A percentile compares a stretch with the other conserved stretches of the same genome.
These are phyloP conservation scores for Calonectria hawksworthii DNA, from an alignment of 2,329 filamentous ascomycete species.

Conservation along the genomic window DNA sequence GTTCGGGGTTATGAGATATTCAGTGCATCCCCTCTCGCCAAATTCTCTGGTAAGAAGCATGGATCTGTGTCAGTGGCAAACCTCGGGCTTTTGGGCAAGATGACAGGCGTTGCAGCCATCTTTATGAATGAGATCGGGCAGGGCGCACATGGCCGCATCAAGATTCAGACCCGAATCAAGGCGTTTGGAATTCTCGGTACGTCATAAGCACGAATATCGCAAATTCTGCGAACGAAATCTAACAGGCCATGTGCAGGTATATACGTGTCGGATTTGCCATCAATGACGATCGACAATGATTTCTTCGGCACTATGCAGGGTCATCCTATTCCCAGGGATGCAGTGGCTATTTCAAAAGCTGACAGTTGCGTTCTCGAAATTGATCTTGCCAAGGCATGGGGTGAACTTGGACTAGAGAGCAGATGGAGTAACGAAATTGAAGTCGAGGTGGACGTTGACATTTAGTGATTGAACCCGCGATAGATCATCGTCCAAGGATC, in stretches of 20 bases:
- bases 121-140: slow-evolving; percentile 72
- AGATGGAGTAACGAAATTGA: slow-evolving; percentile 87
- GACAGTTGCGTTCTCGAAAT: slow-evolving; percentile 78
- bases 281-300: slow-evolving; percentile 71
- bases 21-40: slow-evolving; percentile 76
- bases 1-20: slow-evolving; percentile 84
- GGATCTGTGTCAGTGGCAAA: slow-evolving; percentile 70
- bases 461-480: slow-evolving; percentile 38
- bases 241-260: slow-evolving; percentile 62
- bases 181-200: slow-evolving; percentile 81
- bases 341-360: slow-evolving; percentile 70
- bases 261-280: slow-evolving; percentile 79
- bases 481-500: neutral
- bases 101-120: slow-evolving; percentile 89
- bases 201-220: slow-evolving; percentile 35
- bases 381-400: slow-evolving; percentile 84
- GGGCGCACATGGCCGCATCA: slow-evolving; percentile 68
- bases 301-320: slow-evolving; percentile 84
- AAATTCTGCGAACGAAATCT: neutral
- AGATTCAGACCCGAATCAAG: slow-evolving; percentile 80
- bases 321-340: slow-evolving; percentile 75
- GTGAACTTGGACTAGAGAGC: slow-evolving; percentile 75
- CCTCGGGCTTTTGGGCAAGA: slow-evolving; percentile 86
- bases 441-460: slow-evolving; percentile 72
- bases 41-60: slow-evolving; percentile 62